phyloP scores from a whole-genome alignment of 2,329 filamentous ascomycete genomes.

The Neonectria neomacrospora region DNA sequence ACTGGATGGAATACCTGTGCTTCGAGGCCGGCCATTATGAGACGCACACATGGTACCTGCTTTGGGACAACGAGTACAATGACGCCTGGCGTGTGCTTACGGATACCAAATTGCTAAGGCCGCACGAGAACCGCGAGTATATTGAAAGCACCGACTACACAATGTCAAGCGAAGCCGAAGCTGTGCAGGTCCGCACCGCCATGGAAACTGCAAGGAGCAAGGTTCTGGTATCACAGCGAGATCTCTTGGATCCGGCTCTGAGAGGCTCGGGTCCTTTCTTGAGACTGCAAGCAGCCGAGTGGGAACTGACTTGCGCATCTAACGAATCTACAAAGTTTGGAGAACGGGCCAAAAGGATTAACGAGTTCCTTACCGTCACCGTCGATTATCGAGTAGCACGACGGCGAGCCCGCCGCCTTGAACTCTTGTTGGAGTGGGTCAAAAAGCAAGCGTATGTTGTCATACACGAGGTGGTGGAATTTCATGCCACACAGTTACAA shows the following conservation, averaged over 20 bases:
- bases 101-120: constrained; percentile 18
- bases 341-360: constrained; percentile 12
- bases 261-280: constrained; percentile 20
- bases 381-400: constrained; percentile 28
- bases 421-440: constrained; percentile 36
- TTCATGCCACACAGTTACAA: too few relatives aligned
- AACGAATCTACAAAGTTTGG: too few relatives aligned
- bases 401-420: constrained; percentile 29
- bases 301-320: constrained; percentile 11
- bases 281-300: constrained; percentile 21
- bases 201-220: constrained; percentile 33
- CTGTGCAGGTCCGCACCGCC: constrained; percentile 15
- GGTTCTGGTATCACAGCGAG: constrained; percentile 35
- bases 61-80: constrained; percentile 27
- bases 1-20: constrained; percentile 47
- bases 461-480: constrained; percentile 23
- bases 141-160: constrained; percentile 22
- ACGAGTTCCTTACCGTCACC: constrained; percentile 20
- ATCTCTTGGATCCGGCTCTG: constrained; percentile 31
- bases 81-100: constrained; percentile 32
- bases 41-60: constrained; percentile 31
- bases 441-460: constrained; percentile 34
- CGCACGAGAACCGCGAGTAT: constrained; percentile 17
- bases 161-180: constrained; percentile 6
- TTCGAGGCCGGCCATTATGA: constrained; percentile 40